Base-by-base conservation (phyloP, 371 early-diverging fungal species). In the Mortierella sp. region DNA sequence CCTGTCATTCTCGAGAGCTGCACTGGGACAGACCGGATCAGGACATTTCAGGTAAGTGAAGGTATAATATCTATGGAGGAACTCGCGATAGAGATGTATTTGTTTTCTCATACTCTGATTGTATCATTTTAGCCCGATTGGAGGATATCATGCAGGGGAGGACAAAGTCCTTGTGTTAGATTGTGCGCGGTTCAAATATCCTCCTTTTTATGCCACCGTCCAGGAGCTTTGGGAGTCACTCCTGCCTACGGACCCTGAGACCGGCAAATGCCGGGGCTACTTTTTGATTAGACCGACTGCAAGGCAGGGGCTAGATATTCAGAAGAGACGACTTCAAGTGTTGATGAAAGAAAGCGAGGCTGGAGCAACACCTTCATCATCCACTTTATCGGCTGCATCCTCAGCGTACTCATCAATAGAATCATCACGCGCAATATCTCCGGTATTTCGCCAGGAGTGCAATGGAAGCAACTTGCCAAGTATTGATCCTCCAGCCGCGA, bases 11-110 rank as follows among this genome's bases (percentile, higher is more conserved):
- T 91, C 93, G 1, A 90, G 97, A 30, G 86, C 88, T 20, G 84
- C 89, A 0, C 84, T 97, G 22, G 90, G 90, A 16, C 96, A 96
- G 79, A 97, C 97, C 0, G 97, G 97, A 12, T 96, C 96, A 70
- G 86, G 86, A 1, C 80, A 76, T 43, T 62, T 62, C 45, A 62
- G 62, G 62, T 62, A 14, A 43, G 62, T 28, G 5, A 54, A 35
- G 5, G 16, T 12, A 28, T 12, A 64, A 51, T 14, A 11, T 52
- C n/a, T n/a, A n/a, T 22, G 14, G 24, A 24, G n/a, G 5, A 9
- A 52, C 52, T 52, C n/a, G 24, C 9, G 49, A 10, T 4, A 52
- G 16, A 51, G n/a, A 8, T 51, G 35, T 12, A 8, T 18, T 28
- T 24, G 24, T 55, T 10, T 28, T 16, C 24, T 55, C 5, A 55